Percentiles rank a stretch among this genome's conserved stretches.
phyloP scores from a whole-genome alignment of 495 filamentous ascomycete genomes.

The Aspergillus sparsus region DNA sequence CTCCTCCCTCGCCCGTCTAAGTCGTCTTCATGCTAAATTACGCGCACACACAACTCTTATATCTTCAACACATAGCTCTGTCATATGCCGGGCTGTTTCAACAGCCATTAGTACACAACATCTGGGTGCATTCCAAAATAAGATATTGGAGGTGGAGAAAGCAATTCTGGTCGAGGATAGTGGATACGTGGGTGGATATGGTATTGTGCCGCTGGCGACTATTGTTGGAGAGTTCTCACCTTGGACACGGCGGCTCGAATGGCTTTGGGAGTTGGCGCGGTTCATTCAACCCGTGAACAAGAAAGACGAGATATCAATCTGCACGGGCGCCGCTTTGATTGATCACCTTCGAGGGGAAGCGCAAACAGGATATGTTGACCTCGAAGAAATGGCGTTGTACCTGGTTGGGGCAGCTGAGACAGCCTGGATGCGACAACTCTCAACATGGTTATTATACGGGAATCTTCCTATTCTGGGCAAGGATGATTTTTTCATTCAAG shows the following conservation, averaged over 20 bases:
- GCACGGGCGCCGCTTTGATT: constrained; percentile 71
- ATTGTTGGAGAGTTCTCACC: constrained; percentile 79
- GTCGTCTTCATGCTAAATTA: constrained; percentile 71
- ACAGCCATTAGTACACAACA: constrained; percentile 72
- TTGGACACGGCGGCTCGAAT: constrained; percentile 82
- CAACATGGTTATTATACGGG: constrained; percentile 88
- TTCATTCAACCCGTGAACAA: constrained; percentile 57
- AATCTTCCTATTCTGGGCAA: constrained; percentile 70
- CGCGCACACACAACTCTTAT: constrained; percentile 63
- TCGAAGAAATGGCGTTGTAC: constrained; percentile 70
- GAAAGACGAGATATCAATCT: constrained; percentile 29
- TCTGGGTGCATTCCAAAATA: constrained; percentile 75
- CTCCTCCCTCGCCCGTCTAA: constrained; percentile 69
- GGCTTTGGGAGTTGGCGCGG: constrained; percentile 72
- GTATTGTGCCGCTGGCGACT: constrained; percentile 86
- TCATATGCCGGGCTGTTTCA: constrained; percentile 86
- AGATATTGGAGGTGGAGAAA: constrained; percentile 81
- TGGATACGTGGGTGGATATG: constrained; percentile 79
- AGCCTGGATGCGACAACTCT: constrained; percentile 87
- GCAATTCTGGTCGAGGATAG: constrained; percentile 71
- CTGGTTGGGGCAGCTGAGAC: constrained; percentile 78
- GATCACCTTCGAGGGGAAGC: constrained; percentile 70
- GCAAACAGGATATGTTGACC: constrained; percentile 85
- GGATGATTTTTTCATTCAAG: constrained; percentile 78
- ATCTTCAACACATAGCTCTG: constrained; percentile 67